A percentile compares a stretch with the other conserved stretches of the same genome.
Evolutionary conservation across 495 filamentous ascomycete species (phyloP).

Genomic region (Neurospora sp.): DNA sequence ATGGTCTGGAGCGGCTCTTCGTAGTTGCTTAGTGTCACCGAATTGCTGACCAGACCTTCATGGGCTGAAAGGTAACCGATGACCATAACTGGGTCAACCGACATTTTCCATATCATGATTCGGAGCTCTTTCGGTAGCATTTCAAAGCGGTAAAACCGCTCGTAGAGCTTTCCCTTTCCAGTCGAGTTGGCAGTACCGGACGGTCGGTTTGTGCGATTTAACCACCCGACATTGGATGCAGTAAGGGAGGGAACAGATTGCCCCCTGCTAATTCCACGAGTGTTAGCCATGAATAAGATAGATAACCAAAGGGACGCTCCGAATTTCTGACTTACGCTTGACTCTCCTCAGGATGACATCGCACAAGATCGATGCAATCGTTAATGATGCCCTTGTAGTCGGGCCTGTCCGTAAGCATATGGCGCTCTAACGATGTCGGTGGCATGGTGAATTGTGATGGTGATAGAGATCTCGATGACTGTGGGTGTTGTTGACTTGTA

Average conservation of each 20-base stretch:
- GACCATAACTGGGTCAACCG: background rate
- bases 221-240: background rate
- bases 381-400: background rate
- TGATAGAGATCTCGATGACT: background rate
- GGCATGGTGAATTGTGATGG: background rate
- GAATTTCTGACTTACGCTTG: background rate
- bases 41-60: background rate
- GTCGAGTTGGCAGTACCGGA: background rate
- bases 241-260: background rate
- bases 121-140: background rate
- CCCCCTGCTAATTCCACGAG: background rate
- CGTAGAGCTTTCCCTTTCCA: background rate
- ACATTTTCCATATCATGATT: background rate
- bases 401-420: background rate
- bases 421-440: background rate
- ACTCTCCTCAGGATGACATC: background rate
- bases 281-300: background rate
- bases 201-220: background rate
- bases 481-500: background rate
- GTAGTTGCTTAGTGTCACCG: background rate
- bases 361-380: background rate
- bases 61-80: background rate
- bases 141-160: background rate
- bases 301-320: background rate
- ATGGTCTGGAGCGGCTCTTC: background rate